Base-by-base conservation (phyloP, 805 yeast genomes). In the Candida jianshihensis region DNA sequence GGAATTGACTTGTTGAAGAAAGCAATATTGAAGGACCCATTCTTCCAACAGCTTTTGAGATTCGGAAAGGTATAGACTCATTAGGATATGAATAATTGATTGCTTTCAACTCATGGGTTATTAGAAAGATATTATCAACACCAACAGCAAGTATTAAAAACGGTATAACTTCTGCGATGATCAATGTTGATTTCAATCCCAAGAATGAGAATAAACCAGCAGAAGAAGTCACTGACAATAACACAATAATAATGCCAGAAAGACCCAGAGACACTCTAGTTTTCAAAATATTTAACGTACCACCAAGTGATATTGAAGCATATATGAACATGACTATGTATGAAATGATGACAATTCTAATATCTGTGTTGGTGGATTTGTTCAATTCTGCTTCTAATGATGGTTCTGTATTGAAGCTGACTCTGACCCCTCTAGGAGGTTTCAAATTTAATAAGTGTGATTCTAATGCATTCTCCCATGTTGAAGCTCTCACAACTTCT, bases 131-230 rank as follows among this genome's bases (percentile, higher is more conserved):
- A 56, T 90, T 90, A 60, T 90, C 98, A 19, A 90, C 87, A n/a
- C 98, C 98, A 38, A 90, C 80, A 0, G 98, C 98, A 39, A 90
- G 66, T 12, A 90, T 83, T 49, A 90, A 64, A 53, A 90, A 90
- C 9, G 97, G 97, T 24, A 90, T 90, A 6, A 90, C 98, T 56
- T 92, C 97, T 3, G 97, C 97, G 39, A 90, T 87, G 45, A 90
- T 89, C 30, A 90, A 64, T 0, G 97, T 90, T 0, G 95, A 84
- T 51, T 84, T 86, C 33, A 89, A 60, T 0, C 92, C 94, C n/a
- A 83, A 40, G 6, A 73, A 49, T 11, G 92, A 73, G 59, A 86
- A 83, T 5, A 87, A 47, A 0, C 97, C 97, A 0, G 88, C 85
- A 0, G 97, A 77, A 1, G 95, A 71, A 1, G 75, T 57, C 1